phyloP scores from a whole-genome alignment of 805 yeast genomes.

The Ogataea neopini region DNA sequence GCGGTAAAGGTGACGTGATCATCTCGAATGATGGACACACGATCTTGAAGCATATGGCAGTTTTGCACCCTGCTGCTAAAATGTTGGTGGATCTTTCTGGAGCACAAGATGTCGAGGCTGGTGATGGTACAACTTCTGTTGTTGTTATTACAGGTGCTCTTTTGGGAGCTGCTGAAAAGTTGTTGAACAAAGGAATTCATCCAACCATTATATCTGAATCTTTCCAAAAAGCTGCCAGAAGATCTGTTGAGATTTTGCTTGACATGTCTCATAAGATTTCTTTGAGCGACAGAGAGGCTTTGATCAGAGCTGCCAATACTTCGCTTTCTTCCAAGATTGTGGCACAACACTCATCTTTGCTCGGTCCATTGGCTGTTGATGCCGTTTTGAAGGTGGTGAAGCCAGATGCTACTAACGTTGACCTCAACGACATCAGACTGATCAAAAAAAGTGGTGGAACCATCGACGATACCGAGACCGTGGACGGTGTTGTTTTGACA shows the following conservation, averaged over 20 bases:
- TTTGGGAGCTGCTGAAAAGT: slow-evolving; percentile 90
- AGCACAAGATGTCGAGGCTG: slow-evolving; percentile 99
- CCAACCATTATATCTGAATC: slow-evolving; percentile 94
- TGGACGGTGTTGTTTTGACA: slow-evolving; percentile 91
- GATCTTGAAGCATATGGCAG: slow-evolving; percentile 95
- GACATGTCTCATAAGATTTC: slow-evolving; percentile 84
- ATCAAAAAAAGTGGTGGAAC: slow-evolving; percentile 97
- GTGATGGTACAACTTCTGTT: slow-evolving; percentile 98
- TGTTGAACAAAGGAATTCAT: slow-evolving; percentile 88
- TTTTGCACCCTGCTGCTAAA: slow-evolving; percentile 96
- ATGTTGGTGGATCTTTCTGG: slow-evolving; percentile 96
- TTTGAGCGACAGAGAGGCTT: slow-evolving; percentile 76
- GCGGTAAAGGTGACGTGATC: slow-evolving; percentile 87
- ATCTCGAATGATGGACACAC: slow-evolving; percentile 99
- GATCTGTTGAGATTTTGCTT: slow-evolving; percentile 77
- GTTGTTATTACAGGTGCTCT: slow-evolving; percentile 94
- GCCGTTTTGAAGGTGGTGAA: slow-evolving; percentile 72
- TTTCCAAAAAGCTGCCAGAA: slow-evolving; percentile 82
- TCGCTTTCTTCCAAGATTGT: slow-evolving; percentile 95
- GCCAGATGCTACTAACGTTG: slow-evolving; percentile 62
- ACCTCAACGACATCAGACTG: slow-evolving; percentile 82
- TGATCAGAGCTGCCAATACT: slow-evolving; percentile 90
- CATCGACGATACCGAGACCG: slow-evolving; percentile 91
- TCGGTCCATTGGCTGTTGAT: slow-evolving; percentile 94
- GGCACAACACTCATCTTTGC: slow-evolving; percentile 80